These are phyloP conservation scores for Phoma sp. DNA, from an alignment of 2,329 filamentous ascomycete species.

Conservation along the genomic window DNA sequence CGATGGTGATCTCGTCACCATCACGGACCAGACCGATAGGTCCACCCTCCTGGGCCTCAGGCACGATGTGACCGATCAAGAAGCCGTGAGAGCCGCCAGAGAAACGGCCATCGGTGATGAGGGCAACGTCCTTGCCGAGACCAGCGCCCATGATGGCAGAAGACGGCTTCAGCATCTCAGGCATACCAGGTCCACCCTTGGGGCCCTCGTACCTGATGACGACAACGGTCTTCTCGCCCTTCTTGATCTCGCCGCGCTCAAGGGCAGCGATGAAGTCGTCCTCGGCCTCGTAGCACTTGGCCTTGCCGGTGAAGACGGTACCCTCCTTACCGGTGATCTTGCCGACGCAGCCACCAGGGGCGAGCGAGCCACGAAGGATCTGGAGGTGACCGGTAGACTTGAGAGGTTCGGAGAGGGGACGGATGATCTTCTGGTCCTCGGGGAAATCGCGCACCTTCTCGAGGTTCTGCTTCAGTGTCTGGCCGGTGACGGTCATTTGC, in stretches of 20 bases:
- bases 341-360: slow-evolving; percentile 72
- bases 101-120: slow-evolving; percentile 78
- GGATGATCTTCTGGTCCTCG: slow-evolving; percentile 72
- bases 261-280: slow-evolving; percentile 72
- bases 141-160: slow-evolving; percentile 77
- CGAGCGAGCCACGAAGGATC: slow-evolving; percentile 72
- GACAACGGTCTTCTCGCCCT: slow-evolving; percentile 77
- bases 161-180: slow-evolving; percentile 75
- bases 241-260: slow-evolving; percentile 71
- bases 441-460: slow-evolving; percentile 68
- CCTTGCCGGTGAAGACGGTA: slow-evolving; percentile 69
- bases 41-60: slow-evolving; percentile 83
- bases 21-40: slow-evolving; percentile 83
- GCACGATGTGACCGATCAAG: slow-evolving; percentile 85
- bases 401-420: slow-evolving; percentile 71
- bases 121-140: slow-evolving; percentile 73
- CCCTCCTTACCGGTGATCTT: slow-evolving; percentile 82
- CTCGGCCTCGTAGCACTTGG: slow-evolving; percentile 72
- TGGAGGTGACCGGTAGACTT: slow-evolving; percentile 75
- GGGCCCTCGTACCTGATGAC: slow-evolving; percentile 78
- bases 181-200: slow-evolving; percentile 76
- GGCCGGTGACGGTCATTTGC: slow-evolving; percentile 58
- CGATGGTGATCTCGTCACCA: slow-evolving; percentile 81
- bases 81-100: slow-evolving; percentile 85
- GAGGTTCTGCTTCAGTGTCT: slow-evolving; percentile 57